These are phyloP conservation scores for Otatea glauca DNA, from an alignment of 176 grass and related monocot species.

Conservation along the genomic window DNA sequence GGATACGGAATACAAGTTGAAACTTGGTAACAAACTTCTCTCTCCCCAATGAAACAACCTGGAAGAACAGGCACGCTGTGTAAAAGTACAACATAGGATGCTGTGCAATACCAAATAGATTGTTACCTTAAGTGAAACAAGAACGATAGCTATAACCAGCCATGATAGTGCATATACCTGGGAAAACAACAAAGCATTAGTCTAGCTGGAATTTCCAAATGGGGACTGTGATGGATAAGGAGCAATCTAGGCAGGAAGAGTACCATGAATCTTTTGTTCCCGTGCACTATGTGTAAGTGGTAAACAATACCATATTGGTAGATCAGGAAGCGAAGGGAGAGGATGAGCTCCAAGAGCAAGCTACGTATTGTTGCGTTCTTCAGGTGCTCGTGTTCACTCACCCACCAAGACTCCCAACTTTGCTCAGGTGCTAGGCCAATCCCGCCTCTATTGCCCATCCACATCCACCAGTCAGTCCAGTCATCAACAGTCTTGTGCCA, in stretches of 20 bases:
- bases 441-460: conserved; percentile 76
- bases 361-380: conserved; percentile 60
- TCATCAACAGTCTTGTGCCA: conserved; percentile 82
- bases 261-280: conserved; percentile 65
- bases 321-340: conserved; percentile 69
- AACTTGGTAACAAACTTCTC: conserved; percentile 56
- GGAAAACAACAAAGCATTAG: conserved; percentile 36
- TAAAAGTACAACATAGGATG: conserved; percentile 17
- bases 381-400: conserved; percentile 67
- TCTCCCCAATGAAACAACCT: conserved; percentile 66
- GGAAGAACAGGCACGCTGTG: conserved; percentile 14
- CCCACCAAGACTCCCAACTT: conserved; percentile 84
- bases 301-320: conserved; percentile 84
- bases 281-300: conserved; percentile 64
- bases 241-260: conserved; percentile 19
- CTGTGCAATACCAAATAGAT: conserved; percentile 14
- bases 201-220: background rate
- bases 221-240: conserved; percentile 3
- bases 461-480: conserved; percentile 75
- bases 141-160: conserved; percentile 58
- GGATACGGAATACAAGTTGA: conserved; percentile 66
- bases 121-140: conserved; percentile 68
- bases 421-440: conserved; percentile 68
- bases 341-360: conserved; percentile 61
- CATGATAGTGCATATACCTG: conserved; percentile 76